phyloP scores from a whole-genome alignment of 805 yeast species.

The Kodamaea laetipori region DNA sequence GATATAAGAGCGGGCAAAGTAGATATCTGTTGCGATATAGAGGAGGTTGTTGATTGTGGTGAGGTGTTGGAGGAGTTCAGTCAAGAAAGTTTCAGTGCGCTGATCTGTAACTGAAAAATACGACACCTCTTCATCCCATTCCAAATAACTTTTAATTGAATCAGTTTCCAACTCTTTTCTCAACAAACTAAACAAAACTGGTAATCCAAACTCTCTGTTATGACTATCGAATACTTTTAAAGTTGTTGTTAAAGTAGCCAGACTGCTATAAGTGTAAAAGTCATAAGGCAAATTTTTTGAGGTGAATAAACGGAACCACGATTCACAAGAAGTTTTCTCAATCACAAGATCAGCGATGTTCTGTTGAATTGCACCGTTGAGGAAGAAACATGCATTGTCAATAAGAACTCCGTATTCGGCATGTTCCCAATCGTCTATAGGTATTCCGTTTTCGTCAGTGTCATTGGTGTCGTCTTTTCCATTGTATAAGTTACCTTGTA shows the following conservation, averaged over 20 bases:
- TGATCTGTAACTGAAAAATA: conserved; percentile 31
- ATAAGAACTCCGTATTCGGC: conserved; percentile 47
- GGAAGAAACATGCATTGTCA: conserved; percentile 52
- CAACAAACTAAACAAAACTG: conserved; percentile 37
- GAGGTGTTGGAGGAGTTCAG: conserved; percentile 35
- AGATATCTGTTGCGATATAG: conserved; percentile 56
- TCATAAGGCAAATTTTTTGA: conserved; percentile 63
- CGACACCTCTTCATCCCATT: conserved; percentile 30
- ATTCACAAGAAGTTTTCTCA: conserved; percentile 39
- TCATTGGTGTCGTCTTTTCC: conserved; percentile 18
- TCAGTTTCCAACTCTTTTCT: conserved; percentile 30
- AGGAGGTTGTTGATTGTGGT: conserved; percentile 47
- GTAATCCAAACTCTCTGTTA: conserved; percentile 49
- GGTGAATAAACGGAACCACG: conserved; percentile 51
- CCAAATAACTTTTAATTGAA: conserved; percentile 30
- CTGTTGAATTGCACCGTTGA: conserved; percentile 55
- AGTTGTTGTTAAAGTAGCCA: conserved; percentile 54
- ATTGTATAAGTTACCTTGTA: conserved; percentile 6
- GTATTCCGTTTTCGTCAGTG: conserved; percentile 40
- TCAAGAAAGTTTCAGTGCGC: conserved; percentile 30
- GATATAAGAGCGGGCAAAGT: conserved; percentile 53
- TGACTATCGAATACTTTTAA: conserved; percentile 60
- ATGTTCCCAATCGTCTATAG: conserved; percentile 55
- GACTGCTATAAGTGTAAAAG: conserved; percentile 54
- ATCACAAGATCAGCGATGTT: conserved; percentile 30